Base-by-base conservation (phyloP, 768 basidiomycete genomes). In the Pleurotus giganteus region DNA sequence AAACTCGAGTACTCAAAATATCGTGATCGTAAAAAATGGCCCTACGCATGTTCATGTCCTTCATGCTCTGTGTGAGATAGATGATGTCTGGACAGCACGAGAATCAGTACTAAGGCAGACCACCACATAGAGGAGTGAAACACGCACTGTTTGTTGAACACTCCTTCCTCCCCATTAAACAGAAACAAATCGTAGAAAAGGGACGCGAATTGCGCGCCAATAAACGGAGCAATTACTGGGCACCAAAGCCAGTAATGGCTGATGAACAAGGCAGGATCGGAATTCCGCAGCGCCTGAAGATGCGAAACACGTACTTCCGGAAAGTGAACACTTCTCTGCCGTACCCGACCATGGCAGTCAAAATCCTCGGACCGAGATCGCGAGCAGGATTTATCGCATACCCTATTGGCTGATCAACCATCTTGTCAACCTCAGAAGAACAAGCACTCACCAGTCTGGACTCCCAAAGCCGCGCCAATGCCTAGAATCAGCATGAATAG, bases 171-270 rank as follows among this genome's bases (percentile, higher is more conserved):
- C 28, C 85, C 84, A 21, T 78, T 77, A 64, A 78, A 88, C 51
- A 88, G 59, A 57, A 88, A 75, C 5, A 71, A 54, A 56, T 89
- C 88, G 57, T 90, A 90, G 56, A 82, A 65, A 50, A 82, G 67
- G 5, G 78, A 70, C 11, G 79, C 88, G 21, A 67, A 64, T 59
- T 84, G 77, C 51, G 78, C 86, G 26, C 88, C 86, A 15, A 81
- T 50, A 57, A 87, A 74, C 5, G 86, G 81, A 1, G 72, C 86
- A 11, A 86, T 65, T 19, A 87, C 62, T 13, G 84, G 82, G 60
- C 81, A 82, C 87, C 86, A 89, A 36, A 90, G 56, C 88, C 86
- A 89, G 62, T 88, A 89, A 62, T 89, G 86, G 59, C 76, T 80
- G 66, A 49, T 61, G 69, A 37, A 62, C 54, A 56, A 28, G 15